Base-by-base conservation (phyloP, 345 rosid genomes). In the Noccaea bulbosa region DNA sequence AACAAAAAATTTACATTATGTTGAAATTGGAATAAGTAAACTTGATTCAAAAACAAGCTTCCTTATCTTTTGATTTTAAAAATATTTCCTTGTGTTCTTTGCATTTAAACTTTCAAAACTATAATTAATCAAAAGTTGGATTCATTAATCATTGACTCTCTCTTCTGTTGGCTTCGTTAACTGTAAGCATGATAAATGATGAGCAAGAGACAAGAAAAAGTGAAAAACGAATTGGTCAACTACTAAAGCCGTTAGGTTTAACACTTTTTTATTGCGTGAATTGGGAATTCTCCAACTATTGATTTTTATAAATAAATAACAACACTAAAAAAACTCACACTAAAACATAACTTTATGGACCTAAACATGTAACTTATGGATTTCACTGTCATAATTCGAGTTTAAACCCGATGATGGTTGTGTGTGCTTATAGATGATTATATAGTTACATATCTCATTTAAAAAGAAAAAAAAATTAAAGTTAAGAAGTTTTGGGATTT, bases 211-310 rank as follows among this genome's bases (percentile, higher is more conserved):
- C 37, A 34, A 40, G 11, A 47, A 51, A 59, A 74, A 49, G 78
- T 67, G 69, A 56, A 61, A 47, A 74, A 61, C 10, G 69, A 59
- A 67, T 68, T 75, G 59, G 57, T 61, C 64, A 67, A 60, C 78
- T 57, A 59, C 73, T 74, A 35, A 67, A 43, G 37, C 61, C 35
- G 63, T 59, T 74, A 74, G 73, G 68, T 67, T 34, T 60, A 34
- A 50, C 62, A 67, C 40, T 37, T 67, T 46, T 45, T 52, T 67
- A 43, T 67, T 74, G 69, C 73, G 49, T 67, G 73, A 41, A 48
- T 55, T 27, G 4, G 30, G 30, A 27, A 4, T 47, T 54, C 38
- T 64, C 35, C 51, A 38, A 56, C 6, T 65, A 65, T 54, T 55
- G 38, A 54, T 24, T 33, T 33, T 5, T 7, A 6, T 4, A 34